Base-by-base conservation (phyloP, 148 eudicot genomes). In the Euryodendron excelsum region DNA sequence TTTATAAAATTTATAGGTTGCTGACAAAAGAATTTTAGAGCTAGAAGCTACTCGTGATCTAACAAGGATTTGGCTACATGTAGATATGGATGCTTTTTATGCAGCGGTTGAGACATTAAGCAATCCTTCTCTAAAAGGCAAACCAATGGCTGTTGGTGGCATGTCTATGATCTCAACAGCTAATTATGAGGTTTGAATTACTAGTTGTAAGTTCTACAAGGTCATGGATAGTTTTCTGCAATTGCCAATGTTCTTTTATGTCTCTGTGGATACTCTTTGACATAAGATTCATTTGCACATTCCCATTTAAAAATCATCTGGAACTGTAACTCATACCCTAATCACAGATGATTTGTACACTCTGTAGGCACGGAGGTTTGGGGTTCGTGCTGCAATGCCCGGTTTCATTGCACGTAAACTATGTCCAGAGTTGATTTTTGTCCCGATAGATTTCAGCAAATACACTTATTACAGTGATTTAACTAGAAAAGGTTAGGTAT, bases 311-410 rank as follows among this genome's bases (percentile, higher is more conserved):
- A 52, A 52, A 65, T 15, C 41, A 12, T 1, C 18, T 27, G 17
- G 3, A 17, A 9, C 55, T 23, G 3, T 48, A 5, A 63, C 61
- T 28, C n/a, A 21, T 65, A 18, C 23, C 75, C 37, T 53, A 56
- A 44, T 37, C 78, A 72, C 66, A 79, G 56, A 62, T 77, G 77
- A 65, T 77, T 76, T 79, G 72, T 64, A 44, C 39, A 59, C 73
- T 80, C 79, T 85, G 79, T 70, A 96, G 99, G 99, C 99, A 64
- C 85, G 99, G 78, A 96, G 80, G 80, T 96, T 86, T 81, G 99
- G 99, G 50, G 99, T 96, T 79, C 97, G 99, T 81, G 99, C 99
- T 84, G 99, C 99, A 72, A 96, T 96, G 99, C 99, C 99, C 48
- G 99, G 99, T 45, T 96, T 96, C 80, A 96, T 96, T 79, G 99